Conservation (phyloP, 371 early-diverging fungal genomes). For the Saksenaea vasiformis region DNA sequence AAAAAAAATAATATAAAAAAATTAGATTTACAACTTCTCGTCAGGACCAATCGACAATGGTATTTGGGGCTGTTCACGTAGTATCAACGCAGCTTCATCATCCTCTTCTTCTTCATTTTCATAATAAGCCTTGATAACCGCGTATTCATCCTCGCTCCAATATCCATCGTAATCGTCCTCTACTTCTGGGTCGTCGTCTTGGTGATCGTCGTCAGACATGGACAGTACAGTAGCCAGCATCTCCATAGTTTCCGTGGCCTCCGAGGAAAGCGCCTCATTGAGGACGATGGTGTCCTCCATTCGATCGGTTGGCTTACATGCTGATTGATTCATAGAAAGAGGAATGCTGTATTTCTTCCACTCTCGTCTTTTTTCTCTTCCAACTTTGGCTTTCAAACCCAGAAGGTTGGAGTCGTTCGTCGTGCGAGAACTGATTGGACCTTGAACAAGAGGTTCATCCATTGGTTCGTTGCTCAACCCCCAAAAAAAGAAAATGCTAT, state of each 20-base stretch:
- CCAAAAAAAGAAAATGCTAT: background rate
- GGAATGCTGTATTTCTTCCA: background rate
- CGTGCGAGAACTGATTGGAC: background rate
- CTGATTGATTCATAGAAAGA: slow-evolving; percentile 5
- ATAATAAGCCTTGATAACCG: slow-evolving; percentile 13
- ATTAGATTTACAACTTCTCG: background rate
- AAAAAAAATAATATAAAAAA: background rate
- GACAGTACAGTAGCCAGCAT: slow-evolving; percentile 3
- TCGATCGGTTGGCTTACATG: slow-evolving; percentile 5
- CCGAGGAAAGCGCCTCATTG: slow-evolving; percentile 6
- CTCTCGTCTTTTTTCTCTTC: background rate
- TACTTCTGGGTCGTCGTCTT: background rate
- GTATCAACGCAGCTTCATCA: background rate
- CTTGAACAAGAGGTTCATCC: background rate
- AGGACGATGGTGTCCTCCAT: slow-evolving; percentile 1
- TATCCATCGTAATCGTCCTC: slow-evolving; percentile 10
- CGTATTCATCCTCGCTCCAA: slow-evolving; percentile 13
- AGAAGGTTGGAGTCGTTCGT: background rate
- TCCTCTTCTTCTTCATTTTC: slow-evolving; percentile 16
- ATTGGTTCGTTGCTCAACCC: background rate
- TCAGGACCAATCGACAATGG: background rate
- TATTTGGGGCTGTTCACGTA: background rate
- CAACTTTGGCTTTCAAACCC: background rate
- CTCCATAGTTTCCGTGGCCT: background rate
- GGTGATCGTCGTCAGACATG: slow-evolving; percentile 4